Evolutionary conservation across 805 yeast genomes (phyloP).

Genomic region (Myxozyma nipponensis): DNA sequence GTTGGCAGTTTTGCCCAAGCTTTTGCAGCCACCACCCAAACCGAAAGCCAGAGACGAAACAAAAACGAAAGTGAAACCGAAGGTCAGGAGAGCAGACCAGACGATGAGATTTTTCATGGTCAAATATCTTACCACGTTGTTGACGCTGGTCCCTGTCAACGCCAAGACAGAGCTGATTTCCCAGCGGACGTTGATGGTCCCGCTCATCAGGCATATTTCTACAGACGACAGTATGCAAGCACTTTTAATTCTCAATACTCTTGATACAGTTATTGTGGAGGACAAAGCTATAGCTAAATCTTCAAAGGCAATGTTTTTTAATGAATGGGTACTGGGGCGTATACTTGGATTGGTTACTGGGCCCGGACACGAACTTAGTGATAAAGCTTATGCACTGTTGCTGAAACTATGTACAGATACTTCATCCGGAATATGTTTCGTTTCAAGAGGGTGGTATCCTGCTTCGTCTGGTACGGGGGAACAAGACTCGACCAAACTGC

Average conservation of each 20-base stretch:
- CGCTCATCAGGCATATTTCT: conserved; percentile 62
- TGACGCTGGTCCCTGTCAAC: conserved; percentile 48
- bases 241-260: conserved; percentile 45
- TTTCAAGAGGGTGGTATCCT: conserved; percentile 35
- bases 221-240: conserved; percentile 52
- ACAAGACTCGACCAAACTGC: conserved; percentile 41
- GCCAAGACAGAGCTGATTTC: conserved; percentile 61
- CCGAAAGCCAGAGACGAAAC: not conserved
- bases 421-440: conserved; percentile 35
- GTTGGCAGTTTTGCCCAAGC: conserved; percentile 56
- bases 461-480: conserved; percentile 10
- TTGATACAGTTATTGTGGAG: conserved; percentile 46
- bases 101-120: conserved; percentile 61
- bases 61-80: not conserved
- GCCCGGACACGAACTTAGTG: conserved; percentile 49
- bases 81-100: too few species aligned
- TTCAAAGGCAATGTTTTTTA: conserved; percentile 70
- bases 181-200: conserved; percentile 55
- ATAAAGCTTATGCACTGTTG: conserved; percentile 7
- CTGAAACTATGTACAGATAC: conserved; percentile 14
- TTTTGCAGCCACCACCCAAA: conserved; percentile 48
- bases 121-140: conserved; percentile 55
- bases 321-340: conserved; percentile 66
- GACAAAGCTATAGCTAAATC: conserved; percentile 62
- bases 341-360: conserved; percentile 52